phyloP scores from a whole-genome alignment of 2,329 filamentous ascomycete genomes.

The Fusarium hainanense region DNA sequence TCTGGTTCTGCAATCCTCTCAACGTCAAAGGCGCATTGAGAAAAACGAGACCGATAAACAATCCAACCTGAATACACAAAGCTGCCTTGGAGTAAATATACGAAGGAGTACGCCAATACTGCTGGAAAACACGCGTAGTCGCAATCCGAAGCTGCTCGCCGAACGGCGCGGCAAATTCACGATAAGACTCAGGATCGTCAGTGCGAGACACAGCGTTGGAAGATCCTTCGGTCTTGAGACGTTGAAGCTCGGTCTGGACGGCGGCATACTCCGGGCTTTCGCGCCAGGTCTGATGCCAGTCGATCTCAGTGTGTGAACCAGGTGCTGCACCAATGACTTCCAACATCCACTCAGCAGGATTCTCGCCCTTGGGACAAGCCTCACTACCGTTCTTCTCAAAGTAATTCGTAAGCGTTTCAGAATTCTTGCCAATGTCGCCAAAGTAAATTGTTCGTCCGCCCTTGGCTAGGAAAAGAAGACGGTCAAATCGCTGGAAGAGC shows the following conservation, averaged over 20 bases:
- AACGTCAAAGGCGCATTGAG: constrained; percentile 75
- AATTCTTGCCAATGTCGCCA: constrained; percentile 44
- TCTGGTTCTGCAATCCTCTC: constrained; percentile 87
- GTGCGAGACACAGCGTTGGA: constrained; percentile 45
- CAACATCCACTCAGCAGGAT: constrained; percentile 47
- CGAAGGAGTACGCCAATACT: constrained; percentile 89
- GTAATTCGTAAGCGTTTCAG: constrained; percentile 36
- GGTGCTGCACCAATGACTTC: constrained; percentile 43
- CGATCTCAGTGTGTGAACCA: constrained; percentile 37
- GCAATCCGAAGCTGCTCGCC: constrained; percentile 73
- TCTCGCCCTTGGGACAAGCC: constrained; percentile 36
- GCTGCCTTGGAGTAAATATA: constrained; percentile 87
- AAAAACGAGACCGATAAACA: constrained; percentile 88
- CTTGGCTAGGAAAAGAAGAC: constrained; percentile 60
- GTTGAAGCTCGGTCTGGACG: constrained; percentile 64
- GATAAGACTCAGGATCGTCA: constrained; percentile 60
- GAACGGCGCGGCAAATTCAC: constrained; percentile 86
- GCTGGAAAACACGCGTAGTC: constrained; percentile 80
- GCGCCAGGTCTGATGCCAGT: constrained; percentile 44
- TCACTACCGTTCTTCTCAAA: constrained; percentile 39
- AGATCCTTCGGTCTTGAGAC: constrained; percentile 63
- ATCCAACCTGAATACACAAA: constrained; percentile 71
- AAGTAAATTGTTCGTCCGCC: constrained; percentile 45
- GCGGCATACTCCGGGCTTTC: constrained; percentile 60
- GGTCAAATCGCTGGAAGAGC: constrained; percentile 62